Evolutionary conservation across 805 yeast genomes (phyloP), one percentile per base, ranked within the genome.

Genomic region (Pichia heedii): DNA sequence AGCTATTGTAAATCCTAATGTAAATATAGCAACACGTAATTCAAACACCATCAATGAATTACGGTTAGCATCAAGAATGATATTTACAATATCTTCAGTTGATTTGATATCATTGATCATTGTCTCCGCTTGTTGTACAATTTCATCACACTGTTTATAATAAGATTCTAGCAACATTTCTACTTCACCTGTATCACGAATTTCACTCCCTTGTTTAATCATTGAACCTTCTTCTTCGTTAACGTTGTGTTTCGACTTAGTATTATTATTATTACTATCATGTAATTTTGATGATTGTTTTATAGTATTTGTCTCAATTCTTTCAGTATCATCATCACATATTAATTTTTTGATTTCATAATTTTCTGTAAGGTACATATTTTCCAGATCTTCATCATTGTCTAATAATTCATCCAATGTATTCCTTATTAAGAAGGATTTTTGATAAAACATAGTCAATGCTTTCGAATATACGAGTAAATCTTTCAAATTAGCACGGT

Each of bases 61-160:
- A 66, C 97, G 77, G 56, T 87, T 87, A 3, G 96, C 86, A 61
- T 89, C 97, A 43, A 89, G 63, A 48, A 89, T 88, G 54, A 89
- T 88, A 57, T 88, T 88, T 46, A 86, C 89, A 57, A 89, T 85
- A 55, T 89, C 97, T 57, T 88, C 96, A 0, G 97, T 89, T 15
- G 93, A 84, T 56, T 79, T 79, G 53, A 89, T 86, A 57, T 89
- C 95, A 52, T 79, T 80, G 19, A 84, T 76, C 44, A 88, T 66
- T 4, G 90, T 81, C 36, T 85, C 95, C 0, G 95, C 81, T 53
- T 84, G 90, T 61, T 89, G 97, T 7, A 88, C 96, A 52, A 84
- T 79, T 65, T 89, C 97, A 57, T 89, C 96, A 57, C 90, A 82
- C 54, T 88, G 96, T 46, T 84, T 82, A 62, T 85, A 88, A 63